These are phyloP conservation scores for Tympanopsis confertula DNA, from an alignment of 2,329 filamentous ascomycete species.

Conservation along the genomic window DNA sequence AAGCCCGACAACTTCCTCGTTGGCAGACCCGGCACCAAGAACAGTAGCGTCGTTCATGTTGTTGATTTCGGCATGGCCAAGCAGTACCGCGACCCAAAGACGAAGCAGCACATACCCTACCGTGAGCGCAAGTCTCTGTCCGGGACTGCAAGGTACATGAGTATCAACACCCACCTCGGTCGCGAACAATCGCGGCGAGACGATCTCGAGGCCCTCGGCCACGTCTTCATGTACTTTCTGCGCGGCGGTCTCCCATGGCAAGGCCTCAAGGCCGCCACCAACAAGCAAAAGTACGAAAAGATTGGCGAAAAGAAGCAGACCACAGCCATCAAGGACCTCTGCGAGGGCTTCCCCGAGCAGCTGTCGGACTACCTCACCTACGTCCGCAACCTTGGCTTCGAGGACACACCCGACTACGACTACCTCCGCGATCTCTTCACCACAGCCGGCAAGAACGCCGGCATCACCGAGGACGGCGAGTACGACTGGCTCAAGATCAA, in stretches of 20 bases:
- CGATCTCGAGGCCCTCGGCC: conserved; percentile 77
- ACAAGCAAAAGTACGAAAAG: conserved; percentile 99
- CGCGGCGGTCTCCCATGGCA: conserved; percentile 64
- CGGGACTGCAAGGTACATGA: conserved; percentile 96
- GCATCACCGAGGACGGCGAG: conserved; percentile 91
- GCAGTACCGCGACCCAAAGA: conserved; percentile 97
- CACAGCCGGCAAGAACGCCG: conserved; percentile 84
- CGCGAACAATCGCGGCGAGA: conserved; percentile 92
- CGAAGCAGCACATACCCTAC: conserved; percentile 97
- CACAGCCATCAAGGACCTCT: conserved; percentile 90
- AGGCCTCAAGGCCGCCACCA: conserved; percentile 61
- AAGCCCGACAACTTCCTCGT: conserved; percentile 99
- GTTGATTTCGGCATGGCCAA: conserved; percentile 99
- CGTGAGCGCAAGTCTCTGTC: conserved; percentile 93
- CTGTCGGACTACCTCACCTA: conserved; percentile 97
- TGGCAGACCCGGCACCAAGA: conserved; percentile 79
- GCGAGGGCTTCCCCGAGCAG: conserved; percentile 90
- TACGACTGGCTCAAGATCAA: conserved; percentile 99
- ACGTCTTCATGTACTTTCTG: conserved; percentile 67
- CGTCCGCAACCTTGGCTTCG: conserved; percentile 93
- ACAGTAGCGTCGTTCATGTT: conserved; percentile 95
- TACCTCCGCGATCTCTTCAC: conserved; percentile 95
- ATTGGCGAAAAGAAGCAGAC: conserved; percentile 99
- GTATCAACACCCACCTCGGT: conserved; percentile 96
- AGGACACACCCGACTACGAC: conserved; percentile 97